Evolutionary conservation across 148 eudicot species (phyloP), one percentile per base, ranked within the genome.

Genomic region (Rhododendron mucronatum): DNA sequence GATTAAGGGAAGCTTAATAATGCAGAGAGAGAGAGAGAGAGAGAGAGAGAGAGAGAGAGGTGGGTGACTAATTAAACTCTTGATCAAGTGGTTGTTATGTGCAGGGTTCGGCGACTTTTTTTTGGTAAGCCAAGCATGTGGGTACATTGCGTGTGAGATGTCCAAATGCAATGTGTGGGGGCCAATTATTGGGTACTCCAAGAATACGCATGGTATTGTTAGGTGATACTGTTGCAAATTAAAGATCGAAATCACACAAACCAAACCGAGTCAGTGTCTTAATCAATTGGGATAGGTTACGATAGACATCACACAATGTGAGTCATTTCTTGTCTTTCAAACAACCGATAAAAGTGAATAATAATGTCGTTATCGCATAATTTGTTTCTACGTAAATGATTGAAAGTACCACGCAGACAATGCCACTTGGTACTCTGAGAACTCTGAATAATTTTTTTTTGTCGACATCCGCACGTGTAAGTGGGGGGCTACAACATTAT

Each of bases 31-130:
- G 84, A 39, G 51, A 47, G 50, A 47, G 50, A 47, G 50, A 47
- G 48, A 82, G 50, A 18, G 82, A 26, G 53, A 47, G 35, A 23
- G 39, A 37, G 39, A 37, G 39, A 37, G 82, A 51, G 57, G 33
- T 28, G 28, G 79, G 45, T 18, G 63, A 50, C 33, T 48, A 41
- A 41, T 41, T 41, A 84, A 63, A 83, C 55, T 63, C 41, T 7
- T 86, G 2, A 33, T 80, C 79, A 78, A 81, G 85, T 84, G 90
- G 84, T 86, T 53, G 91, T 88, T 84, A 81, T 85, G 85, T 86
- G 84, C 90, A 90, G 88, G 90, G 82, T 86, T 88, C 20, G 61
- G 84, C 73, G 87, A 84, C 21, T 5, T 55, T 55, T 55, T 80
- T 81, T 78, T 15, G 74, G 33, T 18, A 61, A 84, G 77, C 67